Evolutionary conservation across 139 green algal species (phyloP).

Genomic region (Chlorella sp.): DNA sequence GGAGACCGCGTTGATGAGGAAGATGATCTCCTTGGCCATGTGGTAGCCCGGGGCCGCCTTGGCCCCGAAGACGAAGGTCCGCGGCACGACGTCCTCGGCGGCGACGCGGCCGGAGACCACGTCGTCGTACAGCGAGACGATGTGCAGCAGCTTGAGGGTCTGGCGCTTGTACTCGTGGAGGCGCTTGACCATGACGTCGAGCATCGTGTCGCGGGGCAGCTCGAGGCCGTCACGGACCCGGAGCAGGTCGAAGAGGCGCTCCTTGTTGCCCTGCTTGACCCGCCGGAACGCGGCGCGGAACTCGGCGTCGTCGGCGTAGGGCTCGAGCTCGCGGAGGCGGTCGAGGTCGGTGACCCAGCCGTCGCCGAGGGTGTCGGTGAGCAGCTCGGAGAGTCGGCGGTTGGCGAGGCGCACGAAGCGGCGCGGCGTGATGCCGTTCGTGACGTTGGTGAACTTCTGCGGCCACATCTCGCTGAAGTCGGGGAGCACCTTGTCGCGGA

Average conservation of each 20-base stretch:
- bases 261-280: too few species aligned
- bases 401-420: too few species aligned
- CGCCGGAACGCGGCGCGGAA: not conserved
- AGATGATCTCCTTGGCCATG: not conserved
- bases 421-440: too few species aligned
- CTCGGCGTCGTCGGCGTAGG: not conserved
- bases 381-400: too few species aligned
- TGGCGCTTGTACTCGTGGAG: constrained; percentile 99
- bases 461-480: constrained; percentile 64
- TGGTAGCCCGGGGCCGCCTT: too few species aligned
- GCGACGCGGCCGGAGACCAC: too few species aligned
- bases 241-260: too few species aligned
- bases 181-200: constrained; percentile 97
- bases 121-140: constrained; percentile 85
- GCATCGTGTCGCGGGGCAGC: constrained; percentile 52
- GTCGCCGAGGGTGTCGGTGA: not conserved
- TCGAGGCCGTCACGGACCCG: too few species aligned
- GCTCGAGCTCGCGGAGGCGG: not conserved
- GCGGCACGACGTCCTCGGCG: too few species aligned
- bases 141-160: constrained; percentile 84
- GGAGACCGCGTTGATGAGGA: not conserved
- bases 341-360: not conserved
- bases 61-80: not conserved
- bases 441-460: constrained; percentile 96
- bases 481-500: constrained; percentile 81